phyloP scores from a whole-genome alignment of 2,329 filamentous ascomycete genomes.

The Stagonosporopsis vannaccii region DNA sequence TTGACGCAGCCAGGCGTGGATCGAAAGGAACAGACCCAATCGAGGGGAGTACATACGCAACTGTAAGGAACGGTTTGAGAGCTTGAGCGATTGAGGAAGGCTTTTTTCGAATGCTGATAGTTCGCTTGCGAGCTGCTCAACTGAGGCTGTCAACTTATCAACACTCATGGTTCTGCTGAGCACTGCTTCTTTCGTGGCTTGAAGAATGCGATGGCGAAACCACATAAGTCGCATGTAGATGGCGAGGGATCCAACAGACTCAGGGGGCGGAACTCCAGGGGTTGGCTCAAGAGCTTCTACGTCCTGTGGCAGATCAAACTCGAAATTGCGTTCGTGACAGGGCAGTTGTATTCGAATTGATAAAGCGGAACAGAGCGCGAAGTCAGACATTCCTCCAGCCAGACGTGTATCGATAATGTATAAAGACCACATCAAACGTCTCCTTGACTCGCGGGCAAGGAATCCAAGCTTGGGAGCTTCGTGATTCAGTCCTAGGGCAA shows the following conservation, averaged over 20 bases:
- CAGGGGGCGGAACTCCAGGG: not conserved
- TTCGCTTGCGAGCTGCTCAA: not conserved
- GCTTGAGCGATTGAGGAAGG: not conserved
- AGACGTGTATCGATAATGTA: not conserved
- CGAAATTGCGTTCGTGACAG: not conserved
- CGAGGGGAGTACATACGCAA: not conserved
- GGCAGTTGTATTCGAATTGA: not conserved
- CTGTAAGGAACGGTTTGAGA: not conserved
- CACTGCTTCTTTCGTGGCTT: not conserved
- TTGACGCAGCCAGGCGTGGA: not conserved
- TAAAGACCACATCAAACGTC: not conserved
- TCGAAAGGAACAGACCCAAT: not conserved
- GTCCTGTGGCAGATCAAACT: not conserved
- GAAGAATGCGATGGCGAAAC: not conserved
- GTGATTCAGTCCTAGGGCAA: not conserved
- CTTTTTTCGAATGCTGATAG: not conserved
- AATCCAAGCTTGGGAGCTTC: not conserved
- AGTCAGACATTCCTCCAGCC: not conserved
- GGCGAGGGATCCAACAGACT: not conserved
- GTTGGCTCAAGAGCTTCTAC: not conserved
- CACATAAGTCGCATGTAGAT: not conserved
- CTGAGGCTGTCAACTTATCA: not conserved
- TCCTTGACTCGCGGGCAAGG: not conserved
- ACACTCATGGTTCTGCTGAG: not conserved
- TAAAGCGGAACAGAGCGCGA: not conserved